Evolutionary conservation across 345 rosid genomes (phyloP), one percentile per base, ranked within the genome.

Genomic region (Arabidopsis thaliana): DNA sequence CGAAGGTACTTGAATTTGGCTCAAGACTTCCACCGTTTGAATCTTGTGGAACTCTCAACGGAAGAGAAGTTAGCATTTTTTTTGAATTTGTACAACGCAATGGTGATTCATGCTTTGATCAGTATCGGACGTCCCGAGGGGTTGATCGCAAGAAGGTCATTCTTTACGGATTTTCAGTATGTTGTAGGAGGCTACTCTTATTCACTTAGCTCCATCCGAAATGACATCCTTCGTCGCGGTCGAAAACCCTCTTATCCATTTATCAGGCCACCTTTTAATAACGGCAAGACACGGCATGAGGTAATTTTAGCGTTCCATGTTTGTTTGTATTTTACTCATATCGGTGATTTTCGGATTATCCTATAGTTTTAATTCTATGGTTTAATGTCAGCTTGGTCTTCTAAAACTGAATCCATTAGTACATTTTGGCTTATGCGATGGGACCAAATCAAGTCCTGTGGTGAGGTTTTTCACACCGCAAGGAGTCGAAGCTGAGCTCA

Each of bases 81-180:
- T 78, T 59, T 95, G 80, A 95, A 95, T 81, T 74, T 95, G 78
- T 79, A 92, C 79, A 92, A 95, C 56, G 93, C 97, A 30, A 95
- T 95, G 99, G 90, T 86, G 56, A 90, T 95, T 69, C 97, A 95
- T 80, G 97, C 96, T 13, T 78, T 85, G 34, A 85, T 92, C 53
- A 89, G 90, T 77, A 73, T 85, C 3, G 93, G 93, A 12, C 82
- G 79, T 30, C 87, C 91, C 0, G 88, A 83, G 42, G 92, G 97
- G 73, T 65, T 87, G 36, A 77, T 87, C 2, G 96, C 91, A 45
- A 85, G 96, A 58, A 90, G 88, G 69, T 79, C 91, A 0, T 88
- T 86, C 73, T 83, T 79, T 57, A 80, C 84, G 3, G 92, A 88
- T 58, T 95, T 95, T 69, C 93, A 84, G 30, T 95, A 92, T 25